Evolutionary conservation across 192 early-diverging fungal species (phyloP).

Genomic region (Allomyces javanicus): DNA sequence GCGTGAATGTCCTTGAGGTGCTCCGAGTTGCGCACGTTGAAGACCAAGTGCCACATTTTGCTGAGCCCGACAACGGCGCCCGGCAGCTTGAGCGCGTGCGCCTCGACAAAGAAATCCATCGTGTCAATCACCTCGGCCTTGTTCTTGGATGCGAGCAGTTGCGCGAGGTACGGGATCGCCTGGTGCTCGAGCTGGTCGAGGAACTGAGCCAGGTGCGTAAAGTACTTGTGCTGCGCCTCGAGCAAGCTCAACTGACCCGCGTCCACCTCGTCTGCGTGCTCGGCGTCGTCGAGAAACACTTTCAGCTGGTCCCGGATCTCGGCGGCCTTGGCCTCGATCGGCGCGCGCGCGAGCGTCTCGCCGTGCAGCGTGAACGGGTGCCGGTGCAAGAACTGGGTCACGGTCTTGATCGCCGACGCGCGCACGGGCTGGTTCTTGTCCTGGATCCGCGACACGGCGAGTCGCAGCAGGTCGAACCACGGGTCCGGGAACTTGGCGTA

Average conservation of each 20-base stretch:
- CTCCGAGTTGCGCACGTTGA: slow-evolving; percentile 46
- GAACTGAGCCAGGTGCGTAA: slow-evolving; percentile 75
- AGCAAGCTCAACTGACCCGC: slow-evolving; percentile 28
- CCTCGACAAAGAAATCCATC: slow-evolving; percentile 84
- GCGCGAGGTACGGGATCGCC: slow-evolving; percentile 51
- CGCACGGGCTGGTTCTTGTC: slow-evolving; percentile 83
- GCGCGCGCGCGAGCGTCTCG: slow-evolving; percentile 46
- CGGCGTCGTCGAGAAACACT: slow-evolving; percentile 18
- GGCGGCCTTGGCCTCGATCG: slow-evolving; percentile 44
- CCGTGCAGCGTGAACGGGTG: slow-evolving; percentile 82
- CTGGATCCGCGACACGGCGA: slow-evolving; percentile 58
- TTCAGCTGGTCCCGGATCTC: slow-evolving; percentile 50
- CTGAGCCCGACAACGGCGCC: slow-evolving; percentile 62
- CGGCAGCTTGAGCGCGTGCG: slow-evolving; percentile 69
- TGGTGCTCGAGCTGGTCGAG: slow-evolving; percentile 51
- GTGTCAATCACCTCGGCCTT: slow-evolving; percentile 88
- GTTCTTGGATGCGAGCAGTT: slow-evolving; percentile 68
- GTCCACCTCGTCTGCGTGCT: slow-evolving; percentile 17
- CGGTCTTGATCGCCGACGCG: slow-evolving; percentile 69
- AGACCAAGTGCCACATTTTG: slow-evolving; percentile 92
- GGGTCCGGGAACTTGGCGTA: slow-evolving; percentile 52
- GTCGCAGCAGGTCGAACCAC: slow-evolving; percentile 40
- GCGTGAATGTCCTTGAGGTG: slow-evolving; percentile 50
- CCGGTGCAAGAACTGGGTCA: slow-evolving; percentile 60
- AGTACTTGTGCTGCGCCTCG: slow-evolving; percentile 48